Evolutionary conservation across 805 yeast genomes (phyloP), one percentile per base, ranked within the genome.

Genomic region (Naumovozyma castellii): DNA sequence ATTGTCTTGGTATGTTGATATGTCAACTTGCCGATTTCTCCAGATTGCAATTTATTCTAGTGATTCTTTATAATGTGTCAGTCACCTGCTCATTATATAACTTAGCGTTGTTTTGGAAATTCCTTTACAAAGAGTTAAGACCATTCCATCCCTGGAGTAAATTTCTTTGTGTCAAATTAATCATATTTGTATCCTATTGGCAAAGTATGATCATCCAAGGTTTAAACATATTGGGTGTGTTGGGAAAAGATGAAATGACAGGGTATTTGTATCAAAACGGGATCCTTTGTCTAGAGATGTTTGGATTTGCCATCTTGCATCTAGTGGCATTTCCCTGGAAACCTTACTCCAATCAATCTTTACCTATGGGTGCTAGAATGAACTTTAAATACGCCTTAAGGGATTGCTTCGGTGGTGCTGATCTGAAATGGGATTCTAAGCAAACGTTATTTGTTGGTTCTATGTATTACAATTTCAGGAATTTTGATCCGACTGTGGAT

Each of bases 181-280:
- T 92, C 40, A 88, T 92, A 36, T 92, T 92, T 69, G 97, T 96
- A 18, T 84, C 95, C n/a, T 92, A 87, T 58, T 92, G 99, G 99
- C 98, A 92, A 57, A 86, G 94, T 0, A 64, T 82, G 6, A 47
- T 78, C 1, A 63, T 84, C 34, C 75, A 77, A 3, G 53, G 76
- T 1, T 51, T 81, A 34, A 65, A 72, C 62, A 65, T 70, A 54
- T 48, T 71, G 51, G 72, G 78, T 39, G 37, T 67, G 33, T 48
- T 64, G 38, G 43, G 38, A 43, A 32, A 49, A 51, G 41, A 54
- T 5, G 66, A 64, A 36, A 42, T 49, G 34, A 48, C 65, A 13
- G 82, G 86, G 1, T 69, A 70, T 33, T 68, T 76, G 3, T 79
- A 85, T 34, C 94, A 85, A 54, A 86, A 85, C 62, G 78, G 84